Conservation (phyloP, 2,329 filamentous ascomycete species). For the Aspergillus oerlinghausenensis region DNA sequence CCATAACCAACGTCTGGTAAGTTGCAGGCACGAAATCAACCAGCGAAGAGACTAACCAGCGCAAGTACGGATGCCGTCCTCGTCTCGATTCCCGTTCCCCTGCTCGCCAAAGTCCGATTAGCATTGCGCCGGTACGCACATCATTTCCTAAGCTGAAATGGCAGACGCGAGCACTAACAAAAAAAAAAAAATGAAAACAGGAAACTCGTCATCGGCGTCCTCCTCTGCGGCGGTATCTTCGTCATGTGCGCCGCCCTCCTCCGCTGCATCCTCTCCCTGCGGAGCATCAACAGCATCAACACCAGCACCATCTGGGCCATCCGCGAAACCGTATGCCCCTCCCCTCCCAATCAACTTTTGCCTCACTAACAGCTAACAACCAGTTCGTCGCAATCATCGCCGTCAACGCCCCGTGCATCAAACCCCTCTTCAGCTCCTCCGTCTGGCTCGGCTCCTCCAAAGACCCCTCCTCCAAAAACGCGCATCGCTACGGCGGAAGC, state of each 20-base stretch:
- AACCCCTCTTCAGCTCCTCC: constrained; percentile 34
- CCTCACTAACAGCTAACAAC: background rate
- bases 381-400: constrained; percentile 44
- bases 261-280: constrained; percentile 39
- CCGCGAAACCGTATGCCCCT: constrained; percentile 36
- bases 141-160: background rate
- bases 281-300: constrained; percentile 35
- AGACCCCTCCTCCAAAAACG: constrained; percentile 4
- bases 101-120: constrained; percentile 40
- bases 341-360: background rate
- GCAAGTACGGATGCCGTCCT: constrained; percentile 4
- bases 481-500: background rate
- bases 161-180: background rate
- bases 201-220: constrained; percentile 37
- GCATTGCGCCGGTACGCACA: constrained; percentile 23
- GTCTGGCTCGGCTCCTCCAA: constrained; percentile 12
- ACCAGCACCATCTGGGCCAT: constrained; percentile 42
- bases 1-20: constrained; percentile 35
- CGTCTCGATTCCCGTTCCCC: constrained; percentile 38
- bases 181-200: constrained; percentile 3
- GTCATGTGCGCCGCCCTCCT: constrained; percentile 41
- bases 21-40: constrained; percentile 4
- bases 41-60: background rate
- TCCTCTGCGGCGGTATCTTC: constrained; percentile 44
- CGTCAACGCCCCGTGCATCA: constrained; percentile 41